Conservation (phyloP, 2,329 filamentous ascomycete genomes). For the Monosporascus sp. region DNA sequence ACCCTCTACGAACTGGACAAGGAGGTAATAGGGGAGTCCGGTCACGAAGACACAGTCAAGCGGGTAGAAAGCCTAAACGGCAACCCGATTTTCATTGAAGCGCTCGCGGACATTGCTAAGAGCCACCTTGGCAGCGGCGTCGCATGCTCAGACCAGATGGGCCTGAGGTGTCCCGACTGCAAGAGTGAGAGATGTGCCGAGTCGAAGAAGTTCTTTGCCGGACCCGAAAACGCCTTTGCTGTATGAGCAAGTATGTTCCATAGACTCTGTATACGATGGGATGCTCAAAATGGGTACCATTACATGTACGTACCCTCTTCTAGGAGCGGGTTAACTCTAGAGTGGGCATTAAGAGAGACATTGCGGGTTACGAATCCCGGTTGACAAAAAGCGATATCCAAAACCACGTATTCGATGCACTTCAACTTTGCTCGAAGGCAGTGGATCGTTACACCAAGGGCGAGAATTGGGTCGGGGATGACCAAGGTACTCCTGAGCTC, state of each 20-base stretch:
- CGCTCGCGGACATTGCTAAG: slow-evolving; percentile 81
- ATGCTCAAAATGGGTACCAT: not conserved
- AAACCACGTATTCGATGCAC: too few species aligned
- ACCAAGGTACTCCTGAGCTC: not conserved
- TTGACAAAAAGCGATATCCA: too few species aligned
- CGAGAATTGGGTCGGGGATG: too few species aligned
- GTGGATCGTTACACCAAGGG: too few species aligned
- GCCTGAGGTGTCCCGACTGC: slow-evolving; percentile 86
- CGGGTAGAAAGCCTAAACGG: slow-evolving; percentile 90
- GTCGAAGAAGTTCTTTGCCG: slow-evolving; percentile 62
- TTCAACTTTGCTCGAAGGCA: too few species aligned
- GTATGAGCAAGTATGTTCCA: not conserved
- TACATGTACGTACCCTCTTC: not conserved
- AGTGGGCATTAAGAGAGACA: too few species aligned
- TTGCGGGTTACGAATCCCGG: too few species aligned
- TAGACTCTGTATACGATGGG: too few species aligned
- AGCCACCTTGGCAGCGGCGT: slow-evolving; percentile 66
- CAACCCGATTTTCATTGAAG: slow-evolving; percentile 82
- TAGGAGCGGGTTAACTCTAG: too few species aligned
- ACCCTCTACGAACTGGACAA: slow-evolving; percentile 90
- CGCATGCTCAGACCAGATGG: slow-evolving; percentile 77
- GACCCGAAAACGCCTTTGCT: slow-evolving; percentile 19
- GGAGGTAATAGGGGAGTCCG: slow-evolving; percentile 87
- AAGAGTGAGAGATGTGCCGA: slow-evolving; percentile 82
- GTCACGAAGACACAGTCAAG: slow-evolving; percentile 74